Conservation (phyloP, 2,329 filamentous ascomycete species). For the Microcyclospora tardicrescens region DNA sequence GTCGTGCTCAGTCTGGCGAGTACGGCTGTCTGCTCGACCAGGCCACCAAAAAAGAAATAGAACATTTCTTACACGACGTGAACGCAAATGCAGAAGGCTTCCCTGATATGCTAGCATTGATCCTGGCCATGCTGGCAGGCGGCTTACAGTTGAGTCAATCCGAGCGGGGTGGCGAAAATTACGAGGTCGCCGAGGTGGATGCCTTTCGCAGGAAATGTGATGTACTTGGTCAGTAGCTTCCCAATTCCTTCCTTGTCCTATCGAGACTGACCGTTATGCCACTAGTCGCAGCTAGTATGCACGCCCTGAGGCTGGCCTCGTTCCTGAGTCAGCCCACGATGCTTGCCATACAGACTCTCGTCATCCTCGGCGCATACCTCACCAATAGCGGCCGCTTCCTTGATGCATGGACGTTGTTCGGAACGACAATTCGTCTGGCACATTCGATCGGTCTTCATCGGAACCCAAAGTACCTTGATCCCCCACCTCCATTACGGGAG, state of each 20-base stretch:
- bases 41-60: conserved; percentile 30
- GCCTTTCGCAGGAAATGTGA: conserved; percentile 27
- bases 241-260: conserved; percentile 6
- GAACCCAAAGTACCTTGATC: conserved; percentile 34
- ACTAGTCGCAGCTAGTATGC: conserved; percentile 37
- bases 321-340: conserved; percentile 38
- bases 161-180: conserved; percentile 28
- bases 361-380: conserved; percentile 37
- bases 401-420: conserved; percentile 39
- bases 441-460: conserved; percentile 39
- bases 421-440: conserved; percentile 35
- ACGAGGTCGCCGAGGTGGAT: conserved; percentile 26
- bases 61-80: conserved; percentile 31
- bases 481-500: conserved; percentile 29
- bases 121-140: conserved; percentile 35
- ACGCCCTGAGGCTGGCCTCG: conserved; percentile 35
- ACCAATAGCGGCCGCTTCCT: conserved; percentile 38
- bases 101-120: conserved; percentile 36
- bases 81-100: conserved; percentile 30
- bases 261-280: too few species aligned
- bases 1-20: conserved; percentile 30
- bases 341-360: conserved; percentile 32
- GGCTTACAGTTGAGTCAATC: conserved; percentile 35
- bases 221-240: conserved; percentile 31
- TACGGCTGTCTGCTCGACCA: conserved; percentile 35